Base-by-base conservation (phyloP, 1,284 basidiomycete genomes). In the Leccinum subrobustum region DNA sequence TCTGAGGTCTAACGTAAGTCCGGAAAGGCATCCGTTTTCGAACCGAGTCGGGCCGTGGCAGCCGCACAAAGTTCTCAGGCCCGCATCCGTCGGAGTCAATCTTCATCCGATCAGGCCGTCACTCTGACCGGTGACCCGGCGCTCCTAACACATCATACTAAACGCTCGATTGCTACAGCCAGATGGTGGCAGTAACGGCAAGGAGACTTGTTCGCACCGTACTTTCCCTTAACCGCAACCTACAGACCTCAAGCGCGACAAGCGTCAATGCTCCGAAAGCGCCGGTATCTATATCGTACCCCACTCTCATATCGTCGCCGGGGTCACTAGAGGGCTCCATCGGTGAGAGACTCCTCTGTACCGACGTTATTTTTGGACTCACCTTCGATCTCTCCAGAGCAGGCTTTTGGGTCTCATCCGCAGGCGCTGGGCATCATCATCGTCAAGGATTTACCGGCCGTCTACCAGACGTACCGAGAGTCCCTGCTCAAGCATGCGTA, bases 341-440 rank as follows among this genome's bases (percentile, higher is more conserved):
- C 63, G 85, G 89, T 86, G 62, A 61, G 78, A 68, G 23, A 47
- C 39, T 54, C 33, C 39, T 56, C 54, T 53, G 53, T 18, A 39
- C 25, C 27, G 25, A 35, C 16, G 7, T 12, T 23, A 4, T 3
- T 6, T 7, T 48, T 25, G 25, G 6, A 51, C 50, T 25, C 29
- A n/a, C 42, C 54, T 9, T 33, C 29, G 44, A 57, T 52, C 55
- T 65, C 66, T 55, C 6, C 76, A 87, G 87, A 89, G 66, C 81
- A 84, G 63, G 93, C 92, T 1, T 94, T 96, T 68, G 94, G 93
- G 23, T 91, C 89, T 3, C 79, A 84, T 62, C 81, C 87, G 9
- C 81, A 87, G 60, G 89, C 85, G 58, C 77, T 96, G 50, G 93
- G 93, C 4, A 88, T 95, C 60, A 82, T 96, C 61, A 74, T 96